Percentiles rank a stretch among this genome's conserved stretches.
These are phyloP conservation scores for Saccharomyces hybrid DNA, from an alignment of 1,139 yeast genomes.

Conservation along the genomic window DNA sequence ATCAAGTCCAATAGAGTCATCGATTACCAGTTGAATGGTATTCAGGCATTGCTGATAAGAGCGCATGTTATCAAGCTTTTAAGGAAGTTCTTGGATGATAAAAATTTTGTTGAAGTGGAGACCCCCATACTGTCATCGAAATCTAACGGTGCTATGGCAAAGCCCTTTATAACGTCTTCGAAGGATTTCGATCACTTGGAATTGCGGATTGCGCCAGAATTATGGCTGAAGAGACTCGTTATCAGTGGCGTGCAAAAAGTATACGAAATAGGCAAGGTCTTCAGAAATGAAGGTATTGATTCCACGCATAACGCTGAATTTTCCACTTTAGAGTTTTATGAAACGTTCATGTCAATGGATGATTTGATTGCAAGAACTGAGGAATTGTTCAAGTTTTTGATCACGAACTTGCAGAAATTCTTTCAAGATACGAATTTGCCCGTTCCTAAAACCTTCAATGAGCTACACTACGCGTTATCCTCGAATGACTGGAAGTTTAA, in stretches of 20 bases:
- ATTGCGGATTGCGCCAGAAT: conserved; percentile 86
- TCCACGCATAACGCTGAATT: conserved; percentile 97
- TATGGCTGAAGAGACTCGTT: conserved; percentile 79
- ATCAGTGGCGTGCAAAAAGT: conserved; percentile 80
- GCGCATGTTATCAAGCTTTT: conserved; percentile 47
- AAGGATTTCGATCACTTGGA: conserved; percentile 41
- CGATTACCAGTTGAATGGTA: conserved; percentile 58
- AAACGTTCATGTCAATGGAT: conserved; percentile 88
- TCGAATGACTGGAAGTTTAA: conserved; percentile 24
- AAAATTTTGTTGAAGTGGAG: conserved; percentile 71
- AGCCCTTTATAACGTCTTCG: conserved; percentile 61
- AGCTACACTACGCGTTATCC: conserved; percentile 40
- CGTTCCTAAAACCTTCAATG: conserved; percentile 19
- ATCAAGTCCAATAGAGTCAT: conserved; percentile 64
- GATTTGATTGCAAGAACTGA: conserved; percentile 70
- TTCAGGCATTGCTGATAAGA: conserved; percentile 46
- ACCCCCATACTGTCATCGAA: conserved; percentile 72
- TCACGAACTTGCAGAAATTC: conserved; percentile 11
- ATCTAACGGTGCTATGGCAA: conserved; percentile 86
- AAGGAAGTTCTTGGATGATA: conserved; percentile 46
- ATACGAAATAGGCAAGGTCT: conserved; percentile 77
- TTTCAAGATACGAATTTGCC: conserved; percentile 3
- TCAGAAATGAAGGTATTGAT: conserved; percentile 91
- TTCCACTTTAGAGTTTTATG: conserved; percentile 95
- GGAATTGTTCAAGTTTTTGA: conserved; percentile 40